These are phyloP conservation scores for Elsinoe arachidis DNA, from an alignment of 2,329 filamentous ascomycete genomes.

Conservation along the genomic window DNA sequence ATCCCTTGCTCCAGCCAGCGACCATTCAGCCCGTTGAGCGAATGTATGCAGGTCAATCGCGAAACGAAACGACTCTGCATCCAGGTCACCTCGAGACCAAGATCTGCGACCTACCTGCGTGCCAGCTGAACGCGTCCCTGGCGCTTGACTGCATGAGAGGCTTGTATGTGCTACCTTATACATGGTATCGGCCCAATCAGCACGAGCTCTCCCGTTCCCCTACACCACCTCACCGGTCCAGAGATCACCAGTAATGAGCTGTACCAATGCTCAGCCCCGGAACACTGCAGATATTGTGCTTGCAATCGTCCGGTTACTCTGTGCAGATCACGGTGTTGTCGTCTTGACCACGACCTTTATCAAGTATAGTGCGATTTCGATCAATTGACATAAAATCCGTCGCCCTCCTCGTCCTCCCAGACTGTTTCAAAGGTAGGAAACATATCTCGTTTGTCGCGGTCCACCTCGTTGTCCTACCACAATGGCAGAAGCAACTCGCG, in stretches of 20 bases:
- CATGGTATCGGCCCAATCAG: neutral
- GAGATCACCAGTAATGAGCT: neutral
- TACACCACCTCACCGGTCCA: too few species aligned
- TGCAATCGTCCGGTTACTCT: neutral
- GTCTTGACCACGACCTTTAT: neutral
- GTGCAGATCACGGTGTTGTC: neutral
- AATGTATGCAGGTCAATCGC: too few species aligned
- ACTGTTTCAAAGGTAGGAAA: neutral
- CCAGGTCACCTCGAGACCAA: neutral
- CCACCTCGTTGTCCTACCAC: neutral
- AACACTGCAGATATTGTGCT: neutral
- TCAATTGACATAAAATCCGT: too few species aligned
- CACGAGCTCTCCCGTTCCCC: neutral
- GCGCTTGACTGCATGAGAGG: neutral
- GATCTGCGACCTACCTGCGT: neutral
- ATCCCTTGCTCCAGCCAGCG: too few species aligned
- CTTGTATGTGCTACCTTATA: neutral
- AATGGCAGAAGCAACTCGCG: neutral
- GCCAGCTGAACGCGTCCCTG: neutral
- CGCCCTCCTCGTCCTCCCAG: neutral
- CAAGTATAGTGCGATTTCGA: neutral
- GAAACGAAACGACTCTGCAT: too few species aligned
- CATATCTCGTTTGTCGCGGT: neutral
- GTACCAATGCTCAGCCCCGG: neutral
- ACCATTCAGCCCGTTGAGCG: too few species aligned